Evolutionary conservation across 2,329 filamentous ascomycete genomes (phyloP), one percentile per base, ranked within the genome.

Genomic region (Aplosporella prunicola): DNA sequence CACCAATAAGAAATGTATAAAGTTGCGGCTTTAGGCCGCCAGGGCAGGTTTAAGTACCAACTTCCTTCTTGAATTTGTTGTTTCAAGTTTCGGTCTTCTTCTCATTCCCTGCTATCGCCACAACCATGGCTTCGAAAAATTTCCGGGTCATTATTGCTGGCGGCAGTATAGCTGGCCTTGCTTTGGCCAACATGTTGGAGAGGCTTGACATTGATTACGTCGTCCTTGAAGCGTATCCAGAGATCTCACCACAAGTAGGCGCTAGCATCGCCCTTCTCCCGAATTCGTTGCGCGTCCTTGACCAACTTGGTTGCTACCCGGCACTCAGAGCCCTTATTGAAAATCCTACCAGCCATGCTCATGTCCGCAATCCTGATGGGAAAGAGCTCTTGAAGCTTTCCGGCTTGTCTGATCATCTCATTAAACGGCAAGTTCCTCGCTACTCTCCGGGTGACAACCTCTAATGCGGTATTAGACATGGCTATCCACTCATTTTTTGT

Each of bases 291-390:
- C 47, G 49, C 10, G 40, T 52, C 23, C 42, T 54, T 9, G 51
- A 52, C 27, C 50, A 52, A 10, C 45, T 51, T n/a, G 51, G 48
- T 9, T 42, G 13, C 16, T 35, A 35, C 25, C 18, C 24, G 5
- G 29, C 20, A 7, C 16, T 39, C 18, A 9, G 25, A 15, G 31
- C n/a, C n/a, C n/a, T 36, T 9, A 2, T 30, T 36, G 26, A 30
- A 2, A 5, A 36, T 8, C 13, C 34, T 11, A 30, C 5, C 14
- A 17, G 10, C n/a, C 7, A 8, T 3, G 9, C 20, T n/a, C n/a
- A n/a, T n/a, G n/a, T n/a, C n/a, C n/a, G n/a, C n/a, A n/a, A n/a
- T n/a, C n/a, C n/a, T n/a, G n/a, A n/a, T 11, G 34, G 34, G 9
- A 22, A n/a, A 15, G 13, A 17, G 18, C 17, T 36, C 3, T 24